A percentile compares a stretch with the other conserved stretches of the same genome.
phyloP scores from a whole-genome alignment of 768 basidiomycete species.

The Ephemerocybe angulata region DNA sequence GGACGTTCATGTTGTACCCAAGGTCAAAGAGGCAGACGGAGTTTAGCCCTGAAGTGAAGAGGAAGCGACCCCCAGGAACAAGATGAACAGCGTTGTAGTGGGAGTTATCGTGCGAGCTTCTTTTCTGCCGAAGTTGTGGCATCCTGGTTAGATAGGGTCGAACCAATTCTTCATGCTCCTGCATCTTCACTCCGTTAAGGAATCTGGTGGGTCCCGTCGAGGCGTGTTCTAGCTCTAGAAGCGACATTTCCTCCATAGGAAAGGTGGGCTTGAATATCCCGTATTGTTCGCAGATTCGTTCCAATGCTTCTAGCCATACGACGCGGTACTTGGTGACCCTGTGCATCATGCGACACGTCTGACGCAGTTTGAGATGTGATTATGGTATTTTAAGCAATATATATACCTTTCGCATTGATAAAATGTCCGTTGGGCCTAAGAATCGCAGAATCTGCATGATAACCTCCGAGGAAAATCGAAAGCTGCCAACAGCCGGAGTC shows the following conservation, averaged over 20 bases:
- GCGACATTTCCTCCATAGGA: constrained; percentile 23
- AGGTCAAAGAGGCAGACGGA: constrained; percentile 26
- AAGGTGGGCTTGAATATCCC: constrained; percentile 19
- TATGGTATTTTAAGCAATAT: not conserved
- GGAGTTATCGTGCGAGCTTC: not conserved
- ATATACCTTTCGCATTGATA: not conserved
- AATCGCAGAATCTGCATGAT: not conserved
- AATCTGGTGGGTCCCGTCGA: not conserved
- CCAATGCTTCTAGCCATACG: constrained; percentile 27
- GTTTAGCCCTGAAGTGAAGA: constrained; percentile 5
- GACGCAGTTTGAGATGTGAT: not conserved
- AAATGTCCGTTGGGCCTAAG: not conserved
- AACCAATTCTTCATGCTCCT: not conserved
- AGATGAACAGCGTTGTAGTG: not conserved
- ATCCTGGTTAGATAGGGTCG: not conserved
- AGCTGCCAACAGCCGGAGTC: no score
- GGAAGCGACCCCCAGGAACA: not conserved
- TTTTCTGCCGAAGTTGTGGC: not conserved
- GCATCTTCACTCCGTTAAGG: not conserved
- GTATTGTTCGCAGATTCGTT: constrained; percentile 9
- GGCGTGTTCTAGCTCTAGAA: constrained; percentile 8
- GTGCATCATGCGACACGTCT: constrained; percentile 24
- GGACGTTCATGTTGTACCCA: constrained; percentile 8
- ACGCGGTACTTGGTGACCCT: constrained; percentile 17
- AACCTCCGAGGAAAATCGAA: not conserved